Percentiles rank a stretch among this genome's conserved stretches.
Conservation (phyloP, 1,284 basidiomycete genomes). For the Pterula multifida region DNA sequence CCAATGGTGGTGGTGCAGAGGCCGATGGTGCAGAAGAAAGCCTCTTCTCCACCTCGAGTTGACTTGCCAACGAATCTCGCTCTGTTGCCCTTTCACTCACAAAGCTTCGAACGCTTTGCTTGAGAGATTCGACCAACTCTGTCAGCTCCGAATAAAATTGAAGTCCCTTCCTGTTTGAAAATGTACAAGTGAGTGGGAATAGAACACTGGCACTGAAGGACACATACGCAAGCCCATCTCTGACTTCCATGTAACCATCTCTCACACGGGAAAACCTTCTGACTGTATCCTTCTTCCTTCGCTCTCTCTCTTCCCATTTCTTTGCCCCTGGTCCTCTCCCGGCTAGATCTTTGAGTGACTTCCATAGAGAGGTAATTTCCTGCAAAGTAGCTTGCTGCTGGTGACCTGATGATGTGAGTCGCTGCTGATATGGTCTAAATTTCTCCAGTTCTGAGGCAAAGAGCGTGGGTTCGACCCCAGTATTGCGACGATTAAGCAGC, state of each 20-base stretch:
- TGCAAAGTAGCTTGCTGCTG: conserved; percentile 65
- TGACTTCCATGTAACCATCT: conserved; percentile 79
- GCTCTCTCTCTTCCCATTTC: conserved; percentile 74
- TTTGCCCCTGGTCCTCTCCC: conserved; percentile 60
- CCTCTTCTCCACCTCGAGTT: background rate
- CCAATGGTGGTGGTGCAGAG: background rate
- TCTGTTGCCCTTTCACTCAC: background rate
- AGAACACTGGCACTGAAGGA: conserved; percentile 4
- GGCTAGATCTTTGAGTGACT: conserved; percentile 58
- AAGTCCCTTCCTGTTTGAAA: conserved; percentile 58
- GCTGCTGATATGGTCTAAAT: conserved; percentile 84
- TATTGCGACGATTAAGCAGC: conserved; percentile 82
- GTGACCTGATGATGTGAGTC: conserved; percentile 64
- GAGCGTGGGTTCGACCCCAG: conserved; percentile 74
- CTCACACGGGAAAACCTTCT: conserved; percentile 62
- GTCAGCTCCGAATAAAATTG: conserved; percentile 84
- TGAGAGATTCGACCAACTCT: conserved; percentile 26
- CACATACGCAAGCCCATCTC: conserved; percentile 72
- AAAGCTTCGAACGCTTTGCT: background rate
- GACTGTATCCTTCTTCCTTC: conserved; percentile 62
- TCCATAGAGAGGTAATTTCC: conserved; percentile 62
- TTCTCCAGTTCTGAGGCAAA: conserved; percentile 94
- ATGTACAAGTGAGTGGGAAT: conserved; percentile 7
- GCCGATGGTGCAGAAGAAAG: background rate
- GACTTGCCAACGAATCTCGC: background rate